These are phyloP conservation scores for Rubroboletus satanas DNA, from an alignment of 768 basidiomycete genomes.

Conservation along the genomic window DNA sequence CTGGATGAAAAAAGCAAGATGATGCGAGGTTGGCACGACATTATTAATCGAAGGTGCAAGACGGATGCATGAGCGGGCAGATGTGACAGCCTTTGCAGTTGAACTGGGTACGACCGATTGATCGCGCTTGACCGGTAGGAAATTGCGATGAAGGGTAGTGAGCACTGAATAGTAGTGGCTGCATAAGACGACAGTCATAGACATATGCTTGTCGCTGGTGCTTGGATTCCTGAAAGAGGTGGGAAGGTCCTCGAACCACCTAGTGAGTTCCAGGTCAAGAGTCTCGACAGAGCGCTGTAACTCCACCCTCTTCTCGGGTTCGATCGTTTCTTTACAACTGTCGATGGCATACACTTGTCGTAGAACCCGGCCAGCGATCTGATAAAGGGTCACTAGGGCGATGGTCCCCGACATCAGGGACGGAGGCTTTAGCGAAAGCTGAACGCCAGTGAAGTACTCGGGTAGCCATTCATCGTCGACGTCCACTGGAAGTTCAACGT, in stretches of 20 bases:
- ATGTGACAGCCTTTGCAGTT: slow-evolving; percentile 74
- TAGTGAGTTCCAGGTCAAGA: slow-evolving; percentile 70
- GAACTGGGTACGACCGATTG: slow-evolving; percentile 67
- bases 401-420: slow-evolving; percentile 81
- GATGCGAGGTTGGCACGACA: slow-evolving; percentile 80
- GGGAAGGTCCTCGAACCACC: slow-evolving; percentile 83
- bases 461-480: slow-evolving; percentile 77
- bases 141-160: slow-evolving; percentile 84
- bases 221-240: slow-evolving; percentile 69
- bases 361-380: slow-evolving; percentile 79
- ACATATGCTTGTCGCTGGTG: slow-evolving; percentile 73
- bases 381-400: slow-evolving; percentile 72
- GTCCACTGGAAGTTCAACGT: slow-evolving; percentile 79
- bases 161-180: slow-evolving; percentile 87
- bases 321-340: slow-evolving; percentile 66
- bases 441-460: slow-evolving; percentile 66
- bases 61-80: slow-evolving; percentile 80
- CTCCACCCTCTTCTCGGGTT: slow-evolving; percentile 70
- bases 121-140: slow-evolving; percentile 75
- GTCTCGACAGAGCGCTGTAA: slow-evolving; percentile 76
- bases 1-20: slow-evolving; percentile 86
- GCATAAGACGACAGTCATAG: slow-evolving; percentile 81
- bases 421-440: slow-evolving; percentile 50
- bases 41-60: slow-evolving; percentile 83
- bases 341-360: slow-evolving; percentile 82